A percentile compares a stretch with the other conserved stretches of the same genome.
These are phyloP conservation scores for Chaetomiaceae sp. DNA, from an alignment of 2,329 filamentous ascomycete genomes.

Conservation along the genomic window DNA sequence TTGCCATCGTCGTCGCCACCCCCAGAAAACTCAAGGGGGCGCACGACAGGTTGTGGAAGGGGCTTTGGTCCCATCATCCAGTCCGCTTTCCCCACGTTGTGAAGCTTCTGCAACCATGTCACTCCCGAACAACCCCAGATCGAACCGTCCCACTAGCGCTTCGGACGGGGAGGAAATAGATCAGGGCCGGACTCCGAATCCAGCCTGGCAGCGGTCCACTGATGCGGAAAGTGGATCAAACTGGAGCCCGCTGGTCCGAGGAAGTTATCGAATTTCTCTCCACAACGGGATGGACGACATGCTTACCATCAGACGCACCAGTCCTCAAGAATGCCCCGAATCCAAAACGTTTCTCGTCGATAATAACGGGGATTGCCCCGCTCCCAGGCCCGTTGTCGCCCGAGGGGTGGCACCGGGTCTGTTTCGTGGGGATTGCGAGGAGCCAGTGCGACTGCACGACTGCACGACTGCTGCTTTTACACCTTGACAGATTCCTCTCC, in stretches of 20 bases:
- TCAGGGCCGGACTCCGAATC: constrained; percentile 3
- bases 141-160: constrained; percentile 3
- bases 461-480: too few relatives aligned
- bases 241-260: constrained; percentile 5
- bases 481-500: too few relatives aligned
- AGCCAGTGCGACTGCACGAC: too few relatives aligned
- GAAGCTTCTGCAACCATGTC: background rate
- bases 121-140: constrained; percentile 24
- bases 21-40: background rate
- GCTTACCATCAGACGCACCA: background rate
- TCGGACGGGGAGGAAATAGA: constrained; percentile 6
- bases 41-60: constrained; percentile 4
- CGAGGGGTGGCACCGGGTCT: constrained; percentile 4
- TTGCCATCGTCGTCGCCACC: constrained; percentile 9
- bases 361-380: constrained; percentile 3
- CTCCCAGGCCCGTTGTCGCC: constrained; percentile 12
- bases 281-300: constrained; percentile 3
- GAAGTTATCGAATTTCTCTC: background rate
- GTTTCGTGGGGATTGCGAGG: too few relatives aligned
- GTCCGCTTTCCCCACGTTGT: constrained; percentile 1
- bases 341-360: background rate
- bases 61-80: constrained; percentile 24
- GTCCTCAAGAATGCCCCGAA: background rate
- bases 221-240: constrained; percentile 1
- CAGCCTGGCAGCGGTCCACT: background rate